Conservation (phyloP, 768 basidiomycete species). For the Leucocoprinus sp. region DNA sequence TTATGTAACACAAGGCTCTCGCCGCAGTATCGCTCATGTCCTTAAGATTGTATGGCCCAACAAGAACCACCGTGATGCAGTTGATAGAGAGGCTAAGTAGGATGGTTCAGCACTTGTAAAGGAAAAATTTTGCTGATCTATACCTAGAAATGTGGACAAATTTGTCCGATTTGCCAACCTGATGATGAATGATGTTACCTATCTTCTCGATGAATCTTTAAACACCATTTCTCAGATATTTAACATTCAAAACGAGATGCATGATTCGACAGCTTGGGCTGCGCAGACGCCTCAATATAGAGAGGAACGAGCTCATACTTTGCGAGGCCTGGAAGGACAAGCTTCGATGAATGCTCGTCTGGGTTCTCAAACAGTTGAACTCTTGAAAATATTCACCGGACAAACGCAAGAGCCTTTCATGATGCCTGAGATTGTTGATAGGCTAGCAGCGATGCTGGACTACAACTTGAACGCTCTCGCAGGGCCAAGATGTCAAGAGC, state of each 20-base stretch:
- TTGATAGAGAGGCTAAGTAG: conserved; percentile 72
- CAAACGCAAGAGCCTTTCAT: conserved; percentile 91
- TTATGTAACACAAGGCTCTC: conserved; percentile 18
- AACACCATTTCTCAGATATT: conserved; percentile 84
- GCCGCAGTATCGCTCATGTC: conserved; percentile 81
- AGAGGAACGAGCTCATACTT: conserved; percentile 71
- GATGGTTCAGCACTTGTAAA: conserved; percentile 7
- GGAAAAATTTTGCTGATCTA: conserved; percentile 2
- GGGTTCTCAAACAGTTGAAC: conserved; percentile 80
- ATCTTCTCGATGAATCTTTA: conserved; percentile 94
- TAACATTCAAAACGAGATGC: conserved; percentile 81
- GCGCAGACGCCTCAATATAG: conserved; percentile 60
- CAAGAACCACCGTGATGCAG: conserved; percentile 77
- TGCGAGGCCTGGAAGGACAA: conserved; percentile 76
- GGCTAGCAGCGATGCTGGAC: conserved; percentile 93
- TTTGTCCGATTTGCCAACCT: conserved; percentile 95
- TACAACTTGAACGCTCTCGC: conserved; percentile 87
- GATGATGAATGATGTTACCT: conserved; percentile 98
- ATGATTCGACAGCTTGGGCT: conserved; percentile 62
- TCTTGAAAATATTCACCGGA: conserved; percentile 87
- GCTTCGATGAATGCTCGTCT: conserved; percentile 84
- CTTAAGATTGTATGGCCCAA: conserved; percentile 91
- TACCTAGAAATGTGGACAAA: conserved; percentile 71
- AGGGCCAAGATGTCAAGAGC: conserved; percentile 81
- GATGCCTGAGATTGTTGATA: conserved; percentile 92